These are phyloP conservation scores for Sporothrix dimorphospora DNA, from an alignment of 2,329 filamentous ascomycete genomes.

Conservation along the genomic window DNA sequence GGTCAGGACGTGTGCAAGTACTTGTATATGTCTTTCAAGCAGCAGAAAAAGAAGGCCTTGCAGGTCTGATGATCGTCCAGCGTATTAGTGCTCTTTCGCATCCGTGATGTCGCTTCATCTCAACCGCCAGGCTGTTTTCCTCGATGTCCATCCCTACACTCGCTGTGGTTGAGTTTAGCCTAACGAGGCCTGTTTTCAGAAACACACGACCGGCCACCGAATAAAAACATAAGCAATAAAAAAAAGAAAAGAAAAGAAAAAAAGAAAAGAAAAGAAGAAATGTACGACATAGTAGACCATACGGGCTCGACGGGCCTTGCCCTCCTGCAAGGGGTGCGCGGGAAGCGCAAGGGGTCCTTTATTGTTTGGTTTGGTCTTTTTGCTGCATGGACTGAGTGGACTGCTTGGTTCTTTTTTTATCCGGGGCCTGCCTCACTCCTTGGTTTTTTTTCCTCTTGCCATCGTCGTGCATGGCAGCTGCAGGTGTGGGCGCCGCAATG, in stretches of 20 bases:
- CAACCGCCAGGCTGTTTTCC: too few species aligned
- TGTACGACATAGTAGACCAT: too few species aligned
- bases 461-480: neutral
- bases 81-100: neutral
- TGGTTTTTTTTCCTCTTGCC: neutral
- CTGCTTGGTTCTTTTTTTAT: neutral
- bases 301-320: too few species aligned
- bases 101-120: neutral
- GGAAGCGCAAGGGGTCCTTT: neutral
- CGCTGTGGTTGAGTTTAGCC: too few species aligned
- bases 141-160: too few species aligned
- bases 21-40: too few species aligned
- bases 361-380: neutral
- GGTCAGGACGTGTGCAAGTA: neutral
- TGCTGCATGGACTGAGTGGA: neutral
- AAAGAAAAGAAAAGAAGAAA: too few species aligned
- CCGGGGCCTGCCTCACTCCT: neutral
- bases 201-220: neutral
- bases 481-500: too few species aligned
- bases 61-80: constrained; percentile 11
- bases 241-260: too few species aligned
- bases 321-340: constrained; percentile 12
- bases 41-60: too few species aligned
- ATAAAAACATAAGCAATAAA: too few species aligned
- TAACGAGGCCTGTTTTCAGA: neutral